Evolutionary conservation across 2,329 filamentous ascomycete genomes (phyloP), one percentile per base, ranked within the genome.

Genomic region (Coniochaeta hoffmannii): DNA sequence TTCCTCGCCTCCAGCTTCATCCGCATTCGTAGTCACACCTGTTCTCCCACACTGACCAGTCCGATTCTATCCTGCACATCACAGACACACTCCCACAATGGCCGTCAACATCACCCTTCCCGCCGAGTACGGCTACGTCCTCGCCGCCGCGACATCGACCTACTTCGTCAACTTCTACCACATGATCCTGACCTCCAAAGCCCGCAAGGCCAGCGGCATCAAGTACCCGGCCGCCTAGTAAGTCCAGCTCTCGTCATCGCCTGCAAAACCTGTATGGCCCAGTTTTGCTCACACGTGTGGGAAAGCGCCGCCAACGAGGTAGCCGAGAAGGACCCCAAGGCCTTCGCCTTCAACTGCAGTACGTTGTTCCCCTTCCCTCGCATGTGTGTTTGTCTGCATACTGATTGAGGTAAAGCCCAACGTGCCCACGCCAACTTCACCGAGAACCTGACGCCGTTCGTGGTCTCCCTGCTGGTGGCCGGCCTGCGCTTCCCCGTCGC

Each of bases 271-370:
- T n/a, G n/a, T n/a, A n/a, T n/a, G n/a, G n/a, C n/a, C n/a, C n/a
- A n/a, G n/a, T n/a, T n/a, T n/a, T n/a, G n/a, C n/a, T n/a, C n/a
- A n/a, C n/a, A n/a, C n/a, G n/a, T n/a, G n/a, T n/a, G n/a, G n/a
- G n/a, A n/a, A n/a, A n/a, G n/a, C 22, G 83, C 80, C 50, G 72
- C 69, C 32, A 67, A 74, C 35, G 80, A 84, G 62, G 71, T 76
- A 46, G 79, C 80, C 19, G 73, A 72, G 30, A 79, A 81, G 69
- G 74, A 83, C 64, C 72, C 74, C 50, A 75, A 75, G 51, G 82
- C 77, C 44, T 79, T 70, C 66, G 65, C 68, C 54, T 87, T 87
- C 73, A 88, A 88, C 75, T 86, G 83, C 72, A 80, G 76, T 77
- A 67, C 26, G 72, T 66, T 24, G 26, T 41, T 41, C 7, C 19